Evolutionary conservation across 176 grass and related monocot genomes (phyloP).

Genomic region (Paspalum vaginatum): DNA sequence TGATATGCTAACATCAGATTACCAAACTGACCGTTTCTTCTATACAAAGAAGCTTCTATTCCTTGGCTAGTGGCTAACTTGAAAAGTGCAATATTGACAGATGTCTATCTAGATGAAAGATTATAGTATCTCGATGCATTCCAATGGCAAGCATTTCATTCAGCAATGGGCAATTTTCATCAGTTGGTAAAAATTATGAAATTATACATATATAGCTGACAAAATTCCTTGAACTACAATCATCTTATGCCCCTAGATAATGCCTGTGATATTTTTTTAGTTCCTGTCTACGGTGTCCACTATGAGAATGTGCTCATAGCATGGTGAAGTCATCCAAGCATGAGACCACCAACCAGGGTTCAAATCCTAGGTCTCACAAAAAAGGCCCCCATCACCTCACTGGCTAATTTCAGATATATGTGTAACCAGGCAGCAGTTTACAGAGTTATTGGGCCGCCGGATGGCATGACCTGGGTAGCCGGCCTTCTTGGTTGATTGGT

Average conservation of each 20-base stretch:
- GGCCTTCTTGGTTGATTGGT: too few species aligned
- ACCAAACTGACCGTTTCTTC: neutral
- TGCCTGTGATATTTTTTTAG: neutral
- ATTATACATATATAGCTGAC: neutral
- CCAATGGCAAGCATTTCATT: neutral
- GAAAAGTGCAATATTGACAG: neutral
- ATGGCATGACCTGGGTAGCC: too few species aligned
- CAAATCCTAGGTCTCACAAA: too few species aligned
- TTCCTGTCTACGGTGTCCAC: neutral
- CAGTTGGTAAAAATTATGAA: constrained; percentile 11
- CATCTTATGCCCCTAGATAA: neutral
- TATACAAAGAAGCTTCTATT: neutral
- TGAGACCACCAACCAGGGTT: too few species aligned
- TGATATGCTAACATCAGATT: neutral
- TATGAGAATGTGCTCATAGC: too few species aligned
- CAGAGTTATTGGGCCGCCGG: too few species aligned
- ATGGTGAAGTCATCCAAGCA: too few species aligned
- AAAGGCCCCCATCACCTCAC: too few species aligned
- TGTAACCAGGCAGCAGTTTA: too few species aligned
- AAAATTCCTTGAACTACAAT: neutral
- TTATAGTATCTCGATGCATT: neutral
- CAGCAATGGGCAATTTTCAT: neutral
- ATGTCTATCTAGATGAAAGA: neutral
- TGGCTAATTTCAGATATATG: too few species aligned
- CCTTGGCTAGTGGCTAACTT: neutral